A percentile compares a stretch with the other conserved stretches of the same genome.
Evolutionary conservation across 352 stramenopile species (phyloP).

Genomic region (Pythium sp.): DNA sequence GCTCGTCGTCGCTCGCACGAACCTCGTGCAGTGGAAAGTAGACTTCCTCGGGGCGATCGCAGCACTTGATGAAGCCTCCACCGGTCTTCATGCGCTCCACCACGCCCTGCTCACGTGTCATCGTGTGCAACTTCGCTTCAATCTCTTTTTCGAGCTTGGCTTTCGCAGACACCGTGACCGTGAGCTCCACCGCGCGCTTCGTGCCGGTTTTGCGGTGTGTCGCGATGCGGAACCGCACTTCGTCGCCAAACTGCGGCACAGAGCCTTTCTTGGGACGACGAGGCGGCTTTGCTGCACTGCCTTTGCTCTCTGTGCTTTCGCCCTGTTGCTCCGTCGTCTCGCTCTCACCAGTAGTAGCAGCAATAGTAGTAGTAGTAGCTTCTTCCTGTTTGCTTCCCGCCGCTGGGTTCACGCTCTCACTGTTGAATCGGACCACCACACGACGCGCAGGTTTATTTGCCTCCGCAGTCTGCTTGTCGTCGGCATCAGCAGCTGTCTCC

Average conservation of each 20-base stretch:
- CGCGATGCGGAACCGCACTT: constrained; percentile 71
- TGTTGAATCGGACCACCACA: constrained; percentile 55
- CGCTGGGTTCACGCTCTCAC: constrained; percentile 35
- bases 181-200: constrained; percentile 67
- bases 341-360: neutral
- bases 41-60: constrained; percentile 59
- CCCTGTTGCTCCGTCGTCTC: constrained; percentile 7
- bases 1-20: constrained; percentile 24
- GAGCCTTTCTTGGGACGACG: constrained; percentile 12
- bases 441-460: constrained; percentile 11
- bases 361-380: neutral
- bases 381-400: constrained; percentile 10
- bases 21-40: constrained; percentile 76
- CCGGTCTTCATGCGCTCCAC: constrained; percentile 59
- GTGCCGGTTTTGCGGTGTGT: constrained; percentile 63
- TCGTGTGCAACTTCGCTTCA: constrained; percentile 50
- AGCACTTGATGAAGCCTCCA: constrained; percentile 73
- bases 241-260: constrained; percentile 59
- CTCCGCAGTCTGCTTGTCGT: neutral
- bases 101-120: constrained; percentile 57
- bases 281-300: constrained; percentile 6
- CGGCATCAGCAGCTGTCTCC: neutral
- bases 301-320: neutral
- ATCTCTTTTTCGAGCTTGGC: constrained; percentile 72
- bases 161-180: constrained; percentile 48